Base-by-base conservation (phyloP, 148 eudicot species). In the Camellia granthamiana region DNA sequence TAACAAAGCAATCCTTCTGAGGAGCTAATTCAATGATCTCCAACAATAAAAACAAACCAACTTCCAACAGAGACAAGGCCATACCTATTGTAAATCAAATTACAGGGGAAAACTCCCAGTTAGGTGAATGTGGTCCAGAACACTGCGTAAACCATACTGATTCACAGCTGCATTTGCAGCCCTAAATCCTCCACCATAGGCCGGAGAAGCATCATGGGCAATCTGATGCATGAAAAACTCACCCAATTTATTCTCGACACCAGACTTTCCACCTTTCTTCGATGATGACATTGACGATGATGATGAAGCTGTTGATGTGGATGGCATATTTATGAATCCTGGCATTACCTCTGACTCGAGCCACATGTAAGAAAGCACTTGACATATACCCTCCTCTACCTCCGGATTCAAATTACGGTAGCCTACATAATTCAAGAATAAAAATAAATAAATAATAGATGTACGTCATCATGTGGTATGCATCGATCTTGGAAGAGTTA, bases 311-410 rank as follows among this genome's bases (percentile, higher is more conserved):
- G 89, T 49, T 11, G 97, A 93, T 76, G 97, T 85, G 5, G 95
- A 92, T 79, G 97, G 85, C 83, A 76, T 84, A 74, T 83, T 87
- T 79, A 78, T 84, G 19, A 84, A 78, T 54, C 86, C 84, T 0
- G 98, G 97, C 72, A 91, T 86, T 62, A 94, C 97, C 81, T 97
- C 99, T 46, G 99, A 85, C 76, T 97, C 99, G 3, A 97, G 98
- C 99, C 99, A 97, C 95, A 94, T 92, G 91, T 92, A 86, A 9
- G 97, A 89, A 77, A 97, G 93, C 71, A 94, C 97, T 87, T 92
- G 99, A 78, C 99, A 97, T 41, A 97, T 97, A 8, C 99, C 99
- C 82, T 97, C 99, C 72, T 97, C 99, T 6, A 97, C 92, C 62
- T 89, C 92, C 3, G 95, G 95, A 61, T 83, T 90, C 30, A 97